A percentile compares a stretch with the other conserved stretches of the same genome.
Conservation (phyloP, 306 rosid species). For the Hippophae gyantsensis region DNA sequence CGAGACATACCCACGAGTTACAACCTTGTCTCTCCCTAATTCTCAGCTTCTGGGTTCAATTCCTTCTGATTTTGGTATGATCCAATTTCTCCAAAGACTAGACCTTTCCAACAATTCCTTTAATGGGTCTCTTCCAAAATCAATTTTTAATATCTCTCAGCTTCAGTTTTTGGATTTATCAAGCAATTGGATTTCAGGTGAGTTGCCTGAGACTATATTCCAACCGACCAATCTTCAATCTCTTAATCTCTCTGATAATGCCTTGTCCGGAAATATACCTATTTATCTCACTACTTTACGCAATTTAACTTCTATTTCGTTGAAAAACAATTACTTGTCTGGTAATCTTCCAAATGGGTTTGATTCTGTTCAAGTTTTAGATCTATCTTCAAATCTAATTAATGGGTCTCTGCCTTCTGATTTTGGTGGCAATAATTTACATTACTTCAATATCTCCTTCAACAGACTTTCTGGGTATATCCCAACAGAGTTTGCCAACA, state of each 20-base stretch:
- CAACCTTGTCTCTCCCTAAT: constrained; percentile 39
- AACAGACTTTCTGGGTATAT: constrained; percentile 59
- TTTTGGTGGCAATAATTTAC: constrained; percentile 43
- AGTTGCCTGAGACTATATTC: constrained; percentile 32
- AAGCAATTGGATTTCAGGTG: constrained; percentile 46
- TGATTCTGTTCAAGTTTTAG: constrained; percentile 34
- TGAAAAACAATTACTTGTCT: constrained; percentile 55
- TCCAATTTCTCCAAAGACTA: background rate
- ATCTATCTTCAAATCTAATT: constrained; percentile 70
- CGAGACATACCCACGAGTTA: constrained; percentile 9
- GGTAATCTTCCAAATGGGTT: constrained; percentile 46
- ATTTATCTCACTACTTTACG: constrained; percentile 29
- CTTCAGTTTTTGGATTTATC: background rate
- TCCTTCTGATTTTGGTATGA: constrained; percentile 17
- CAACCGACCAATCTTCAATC: constrained; percentile 30
- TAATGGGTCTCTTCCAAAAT: background rate
- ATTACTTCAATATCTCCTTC: constrained; percentile 54
- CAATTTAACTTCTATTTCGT: constrained; percentile 33
- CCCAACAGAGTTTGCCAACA: constrained; percentile 35
- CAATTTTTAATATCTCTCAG: background rate
- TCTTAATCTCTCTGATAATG: constrained; percentile 78
- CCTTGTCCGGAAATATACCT: constrained; percentile 63
- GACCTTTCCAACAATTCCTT: background rate
- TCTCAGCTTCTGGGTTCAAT: constrained; percentile 58
- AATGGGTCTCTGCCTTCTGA: constrained; percentile 59